Conservation (phyloP, 2,329 filamentous ascomycete species). For the Epichloe hybrida region DNA sequence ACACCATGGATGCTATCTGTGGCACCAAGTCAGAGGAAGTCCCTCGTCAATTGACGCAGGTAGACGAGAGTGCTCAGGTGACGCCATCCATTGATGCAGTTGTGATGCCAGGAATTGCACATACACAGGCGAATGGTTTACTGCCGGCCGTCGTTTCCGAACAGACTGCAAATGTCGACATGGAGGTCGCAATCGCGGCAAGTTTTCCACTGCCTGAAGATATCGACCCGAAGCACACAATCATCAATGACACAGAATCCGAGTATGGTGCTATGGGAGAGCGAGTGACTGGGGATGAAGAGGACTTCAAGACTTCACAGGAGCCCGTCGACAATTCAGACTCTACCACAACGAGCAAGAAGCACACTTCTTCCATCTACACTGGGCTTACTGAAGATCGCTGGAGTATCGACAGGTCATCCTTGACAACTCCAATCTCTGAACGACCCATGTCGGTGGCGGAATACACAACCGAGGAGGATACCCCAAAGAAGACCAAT, state of each 20-base stretch:
- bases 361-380: slow-evolving; percentile 25
- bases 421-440: slow-evolving; percentile 25
- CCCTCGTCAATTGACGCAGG: not conserved
- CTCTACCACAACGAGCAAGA: slow-evolving; percentile 15
- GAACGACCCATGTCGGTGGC: slow-evolving; percentile 21
- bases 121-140: not conserved
- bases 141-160: not conserved
- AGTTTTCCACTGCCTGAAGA: slow-evolving; percentile 2
- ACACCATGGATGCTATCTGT: not conserved
- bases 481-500: slow-evolving; percentile 17
- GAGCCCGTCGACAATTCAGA: slow-evolving; percentile 14
- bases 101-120: not conserved
- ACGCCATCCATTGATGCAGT: not conserved
- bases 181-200: not conserved
- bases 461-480: slow-evolving; percentile 18
- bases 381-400: slow-evolving; percentile 24
- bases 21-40: not conserved
- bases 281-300: slow-evolving; percentile 1
- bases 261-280: not conserved
- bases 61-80: not conserved
- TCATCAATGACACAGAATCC: not conserved
- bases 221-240: not conserved
- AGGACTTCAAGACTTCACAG: not conserved
- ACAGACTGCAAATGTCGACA: not conserved
- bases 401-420: slow-evolving; percentile 24